Percentiles rank a stretch among this genome's conserved stretches.
These are phyloP conservation scores for Tritrichomonas foetus DNA, from an alignment of 208 protist species.

Conservation along the genomic window DNA sequence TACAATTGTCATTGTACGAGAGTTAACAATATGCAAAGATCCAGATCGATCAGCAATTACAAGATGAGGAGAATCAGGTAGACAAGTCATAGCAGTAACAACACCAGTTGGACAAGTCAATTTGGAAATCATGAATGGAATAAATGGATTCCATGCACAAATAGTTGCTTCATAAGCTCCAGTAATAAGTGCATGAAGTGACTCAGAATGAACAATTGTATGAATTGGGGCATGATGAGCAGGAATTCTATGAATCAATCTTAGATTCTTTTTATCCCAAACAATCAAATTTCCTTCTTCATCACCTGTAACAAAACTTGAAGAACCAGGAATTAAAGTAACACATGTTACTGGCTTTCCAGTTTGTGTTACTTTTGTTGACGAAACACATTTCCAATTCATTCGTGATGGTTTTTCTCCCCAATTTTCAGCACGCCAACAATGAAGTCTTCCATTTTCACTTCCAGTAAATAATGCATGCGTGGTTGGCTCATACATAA, in stretches of 20 bases:
- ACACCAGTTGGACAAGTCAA: constrained; percentile 30
- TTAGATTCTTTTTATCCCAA: background rate
- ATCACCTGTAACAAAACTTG: constrained; percentile 11
- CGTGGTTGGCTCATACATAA: background rate
- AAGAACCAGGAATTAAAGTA: background rate
- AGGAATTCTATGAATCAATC: background rate
- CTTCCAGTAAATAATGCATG: background rate
- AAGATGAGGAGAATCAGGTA: background rate
- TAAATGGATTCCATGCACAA: constrained; percentile 38
- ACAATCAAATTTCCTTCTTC: background rate
- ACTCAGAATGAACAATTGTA: background rate
- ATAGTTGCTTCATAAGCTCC: background rate
- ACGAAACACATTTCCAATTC: background rate
- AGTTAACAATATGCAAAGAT: background rate
- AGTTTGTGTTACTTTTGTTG: background rate
- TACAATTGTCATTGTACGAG: background rate
- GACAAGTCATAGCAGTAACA: constrained; percentile 26
- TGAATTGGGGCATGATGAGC: constrained; percentile 10
- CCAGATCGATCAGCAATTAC: constrained; percentile 10
- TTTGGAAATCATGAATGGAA: constrained; percentile 1
- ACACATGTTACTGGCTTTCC: background rate
- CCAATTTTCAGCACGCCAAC: constrained; percentile 23
- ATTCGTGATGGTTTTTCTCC: constrained; percentile 29
- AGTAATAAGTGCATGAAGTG: background rate
- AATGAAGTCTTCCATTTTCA: constrained; percentile 23